Percentiles rank a stretch among this genome's conserved stretches.
Conservation (phyloP, 441 rosid species). For the Manihot esculenta region DNA sequence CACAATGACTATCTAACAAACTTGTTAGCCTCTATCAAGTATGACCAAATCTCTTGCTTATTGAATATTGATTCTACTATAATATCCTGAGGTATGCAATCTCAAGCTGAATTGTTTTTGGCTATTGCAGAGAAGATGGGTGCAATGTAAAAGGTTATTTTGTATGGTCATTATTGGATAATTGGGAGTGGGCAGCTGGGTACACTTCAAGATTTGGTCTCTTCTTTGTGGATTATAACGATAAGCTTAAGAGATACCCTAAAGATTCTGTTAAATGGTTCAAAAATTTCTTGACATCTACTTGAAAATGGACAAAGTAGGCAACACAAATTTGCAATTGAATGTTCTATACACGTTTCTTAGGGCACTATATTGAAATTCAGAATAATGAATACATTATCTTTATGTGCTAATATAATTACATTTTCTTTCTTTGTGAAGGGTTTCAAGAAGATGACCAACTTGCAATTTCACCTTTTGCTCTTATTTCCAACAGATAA, state of each 20-base stretch:
- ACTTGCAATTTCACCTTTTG: not conserved
- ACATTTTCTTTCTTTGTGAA: not conserved
- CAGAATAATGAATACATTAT: not conserved
- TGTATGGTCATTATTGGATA: conserved; percentile 88
- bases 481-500: not conserved
- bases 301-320: not conserved
- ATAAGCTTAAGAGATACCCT: conserved; percentile 88
- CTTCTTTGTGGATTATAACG: conserved; percentile 75
- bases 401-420: not conserved
- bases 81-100: not conserved
- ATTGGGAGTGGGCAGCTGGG: conserved; percentile 97
- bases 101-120: conserved; percentile 8
- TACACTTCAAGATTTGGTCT: conserved; percentile 92
- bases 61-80: not conserved
- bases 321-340: not conserved
- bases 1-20: conserved; percentile 74
- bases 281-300: conserved; percentile 65
- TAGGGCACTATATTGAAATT: not conserved
- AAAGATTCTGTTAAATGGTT: conserved; percentile 90
- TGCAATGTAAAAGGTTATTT: conserved; percentile 97
- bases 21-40: conserved; percentile 76
- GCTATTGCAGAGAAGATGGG: conserved; percentile 70
- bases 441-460: not conserved
- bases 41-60: conserved; percentile 12
- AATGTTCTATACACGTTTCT: not conserved